Conservation (phyloP, 192 early-diverging fungal species). For the Umbelopsis sp. region DNA sequence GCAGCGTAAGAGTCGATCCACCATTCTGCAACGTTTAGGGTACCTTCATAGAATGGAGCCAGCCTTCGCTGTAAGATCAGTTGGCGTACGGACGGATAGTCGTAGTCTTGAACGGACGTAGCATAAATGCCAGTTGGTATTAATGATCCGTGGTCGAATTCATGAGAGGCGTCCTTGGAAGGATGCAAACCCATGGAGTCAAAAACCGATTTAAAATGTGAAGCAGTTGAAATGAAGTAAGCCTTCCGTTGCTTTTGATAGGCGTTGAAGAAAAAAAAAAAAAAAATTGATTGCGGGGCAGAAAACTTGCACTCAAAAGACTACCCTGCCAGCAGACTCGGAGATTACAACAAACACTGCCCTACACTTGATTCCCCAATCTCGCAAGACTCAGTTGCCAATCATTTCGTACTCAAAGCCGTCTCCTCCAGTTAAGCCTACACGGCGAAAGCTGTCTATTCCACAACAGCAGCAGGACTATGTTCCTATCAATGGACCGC, state of each 20-base stretch:
- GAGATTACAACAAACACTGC: background rate
- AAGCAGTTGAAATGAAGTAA: no score
- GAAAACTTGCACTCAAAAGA: background rate
- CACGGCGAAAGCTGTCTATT: slow-evolving; percentile 22
- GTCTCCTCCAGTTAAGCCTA: slow-evolving; percentile 20
- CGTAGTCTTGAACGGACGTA: slow-evolving; percentile 18
- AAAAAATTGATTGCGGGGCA: background rate
- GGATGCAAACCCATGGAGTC: slow-evolving; percentile 13
- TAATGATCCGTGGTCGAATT: slow-evolving; percentile 21
- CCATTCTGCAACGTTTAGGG: background rate
- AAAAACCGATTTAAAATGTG: background rate
- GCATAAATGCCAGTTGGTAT: slow-evolving; percentile 32
- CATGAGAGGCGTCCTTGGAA: slow-evolving; percentile 5
- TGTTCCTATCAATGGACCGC: background rate
- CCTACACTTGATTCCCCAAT: background rate
- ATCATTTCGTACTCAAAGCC: slow-evolving; percentile 18
- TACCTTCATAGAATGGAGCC: slow-evolving; percentile 36
- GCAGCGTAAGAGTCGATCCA: background rate
- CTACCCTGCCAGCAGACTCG: background rate
- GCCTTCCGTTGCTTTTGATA: no score
- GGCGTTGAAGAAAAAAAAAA: background rate
- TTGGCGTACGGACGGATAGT: slow-evolving; percentile 15
- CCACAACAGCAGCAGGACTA: slow-evolving; percentile 16
- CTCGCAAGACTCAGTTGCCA: background rate
- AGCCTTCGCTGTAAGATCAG: slow-evolving; percentile 21